Percentiles rank a stretch among this genome's conserved stretches.
phyloP scores from a whole-genome alignment of 495 filamentous ascomycete genomes.

The Trichoderma asperelloides region DNA sequence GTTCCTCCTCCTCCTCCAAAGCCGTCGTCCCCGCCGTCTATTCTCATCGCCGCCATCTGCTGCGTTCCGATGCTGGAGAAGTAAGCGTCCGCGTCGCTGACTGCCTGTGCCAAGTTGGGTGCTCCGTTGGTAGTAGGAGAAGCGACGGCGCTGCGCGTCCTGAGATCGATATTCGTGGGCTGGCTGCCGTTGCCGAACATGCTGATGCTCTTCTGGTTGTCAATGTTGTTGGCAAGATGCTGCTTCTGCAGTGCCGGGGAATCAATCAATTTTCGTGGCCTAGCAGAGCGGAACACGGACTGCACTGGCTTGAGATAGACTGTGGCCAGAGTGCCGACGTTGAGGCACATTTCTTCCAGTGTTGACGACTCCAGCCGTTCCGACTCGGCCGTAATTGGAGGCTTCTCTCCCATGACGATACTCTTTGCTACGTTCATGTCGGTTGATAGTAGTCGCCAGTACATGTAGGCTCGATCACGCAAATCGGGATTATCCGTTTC shows the following conservation, averaged over 20 bases:
- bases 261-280: conserved; percentile 66
- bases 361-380: conserved; percentile 89
- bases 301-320: conserved; percentile 97
- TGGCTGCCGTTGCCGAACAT: conserved; percentile 45
- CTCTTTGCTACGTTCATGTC: conserved; percentile 79
- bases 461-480: conserved; percentile 95
- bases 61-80: conserved; percentile 65
- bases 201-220: conserved; percentile 40
- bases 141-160: conserved; percentile 20
- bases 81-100: conserved; percentile 76
- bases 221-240: conserved; percentile 36
- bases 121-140: conserved; percentile 15
- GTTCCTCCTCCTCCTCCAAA: conserved; percentile 37
- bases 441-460: conserved; percentile 94
- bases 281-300: conserved; percentile 89
- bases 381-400: conserved; percentile 89
- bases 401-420: conserved; percentile 95
- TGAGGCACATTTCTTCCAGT: conserved; percentile 93
- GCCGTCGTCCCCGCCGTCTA: conserved; percentile 38
- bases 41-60: conserved; percentile 61
- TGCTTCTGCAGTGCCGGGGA: conserved; percentile 77
- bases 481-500: conserved; percentile 98
- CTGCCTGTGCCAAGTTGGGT: conserved; percentile 52
- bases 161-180: conserved; percentile 27
- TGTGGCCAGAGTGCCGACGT: conserved; percentile 90